A percentile compares a stretch with the other conserved stretches of the same genome.
Conservation (phyloP, 2,329 filamentous ascomycete species). For the Beauveria scarabaeidicola region DNA sequence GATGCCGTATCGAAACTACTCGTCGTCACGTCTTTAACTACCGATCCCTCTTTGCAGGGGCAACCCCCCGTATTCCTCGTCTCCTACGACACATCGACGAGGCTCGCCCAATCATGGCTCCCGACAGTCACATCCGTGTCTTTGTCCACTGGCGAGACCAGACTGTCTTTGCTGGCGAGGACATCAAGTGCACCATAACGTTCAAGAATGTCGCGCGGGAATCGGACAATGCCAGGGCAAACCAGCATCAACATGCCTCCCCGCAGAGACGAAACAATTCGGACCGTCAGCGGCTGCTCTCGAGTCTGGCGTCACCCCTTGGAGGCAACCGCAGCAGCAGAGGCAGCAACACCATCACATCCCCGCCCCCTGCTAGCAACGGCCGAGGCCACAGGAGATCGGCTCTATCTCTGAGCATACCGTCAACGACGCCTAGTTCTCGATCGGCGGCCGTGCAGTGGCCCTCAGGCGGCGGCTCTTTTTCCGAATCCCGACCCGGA, state of each 20-base stretch:
- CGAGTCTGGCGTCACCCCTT: constrained; percentile 34
- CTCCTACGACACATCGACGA: background rate
- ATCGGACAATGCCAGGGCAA: constrained; percentile 22
- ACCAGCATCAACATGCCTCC: constrained; percentile 15
- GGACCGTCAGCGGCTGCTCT: constrained; percentile 29
- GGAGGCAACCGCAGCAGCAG: constrained; percentile 29
- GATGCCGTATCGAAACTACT: background rate
- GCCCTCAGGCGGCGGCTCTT: constrained; percentile 26
- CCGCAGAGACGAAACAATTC: constrained; percentile 20
- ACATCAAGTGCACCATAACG: constrained; percentile 89
- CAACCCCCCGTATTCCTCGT: background rate
- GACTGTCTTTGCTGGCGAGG: constrained; percentile 92
- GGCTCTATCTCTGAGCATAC: constrained; percentile 55
- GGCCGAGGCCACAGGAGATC: constrained; percentile 53
- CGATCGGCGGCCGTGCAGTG: constrained; percentile 41
- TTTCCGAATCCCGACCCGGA: constrained; percentile 27
- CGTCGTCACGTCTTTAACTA: background rate
- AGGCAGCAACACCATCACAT: constrained; percentile 35
- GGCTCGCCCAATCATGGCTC: constrained; percentile 33
- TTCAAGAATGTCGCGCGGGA: constrained; percentile 74
- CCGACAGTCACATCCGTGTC: constrained; percentile 60
- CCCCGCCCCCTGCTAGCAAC: constrained; percentile 31
- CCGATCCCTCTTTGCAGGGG: background rate
- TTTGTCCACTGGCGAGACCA: constrained; percentile 92
- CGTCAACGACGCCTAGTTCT: constrained; percentile 35